A percentile compares a stretch with the other conserved stretches of the same genome.
phyloP scores from a whole-genome alignment of 2,329 filamentous ascomycete species.

The Ceratocystis lukuohia region DNA sequence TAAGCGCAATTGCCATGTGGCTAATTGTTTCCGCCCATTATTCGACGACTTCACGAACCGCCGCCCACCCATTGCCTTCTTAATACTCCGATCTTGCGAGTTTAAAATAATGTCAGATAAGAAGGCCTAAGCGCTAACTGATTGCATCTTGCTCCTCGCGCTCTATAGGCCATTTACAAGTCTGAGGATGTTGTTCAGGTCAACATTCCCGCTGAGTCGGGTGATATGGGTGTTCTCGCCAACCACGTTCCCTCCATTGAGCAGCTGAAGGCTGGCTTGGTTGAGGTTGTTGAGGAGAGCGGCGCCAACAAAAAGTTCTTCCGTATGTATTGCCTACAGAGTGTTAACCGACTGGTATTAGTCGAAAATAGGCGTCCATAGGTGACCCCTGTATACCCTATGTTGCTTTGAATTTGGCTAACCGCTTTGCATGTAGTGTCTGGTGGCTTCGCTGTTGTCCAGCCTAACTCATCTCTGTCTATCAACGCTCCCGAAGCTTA shows the following conservation, averaged over 20 bases:
- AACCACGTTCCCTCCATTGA: slow-evolving; percentile 98
- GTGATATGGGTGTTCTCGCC: slow-evolving; percentile 98
- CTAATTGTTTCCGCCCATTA: neutral
- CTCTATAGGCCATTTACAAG: slow-evolving; percentile 52
- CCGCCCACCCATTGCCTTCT: neutral
- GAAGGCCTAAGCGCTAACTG: slow-evolving; percentile 5
- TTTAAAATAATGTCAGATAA: slow-evolving; percentile 13
- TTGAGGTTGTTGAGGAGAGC: slow-evolving; percentile 91
- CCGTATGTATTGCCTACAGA: slow-evolving; percentile 48
- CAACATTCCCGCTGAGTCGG: slow-evolving; percentile 95
- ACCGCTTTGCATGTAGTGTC: slow-evolving; percentile 50
- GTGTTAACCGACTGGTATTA: neutral
- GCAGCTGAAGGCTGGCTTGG: slow-evolving; percentile 91
- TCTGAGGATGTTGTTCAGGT: slow-evolving; percentile 73
- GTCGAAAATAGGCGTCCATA: too few relatives aligned
- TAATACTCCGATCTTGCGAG: neutral
- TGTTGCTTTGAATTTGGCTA: neutral
- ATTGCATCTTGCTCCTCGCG: neutral
- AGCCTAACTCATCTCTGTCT: slow-evolving; percentile 87
- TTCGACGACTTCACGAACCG: neutral
- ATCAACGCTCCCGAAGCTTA: slow-evolving; percentile 97
- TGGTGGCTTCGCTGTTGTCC: slow-evolving; percentile 90
- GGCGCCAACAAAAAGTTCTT: slow-evolving; percentile 93
- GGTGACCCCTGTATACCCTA: neutral
- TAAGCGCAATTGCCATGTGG: neutral